Evolutionary conservation across 352 stramenopile species (phyloP), one percentile per base, ranked within the genome.

Genomic region (Phytophthora lateralis): DNA sequence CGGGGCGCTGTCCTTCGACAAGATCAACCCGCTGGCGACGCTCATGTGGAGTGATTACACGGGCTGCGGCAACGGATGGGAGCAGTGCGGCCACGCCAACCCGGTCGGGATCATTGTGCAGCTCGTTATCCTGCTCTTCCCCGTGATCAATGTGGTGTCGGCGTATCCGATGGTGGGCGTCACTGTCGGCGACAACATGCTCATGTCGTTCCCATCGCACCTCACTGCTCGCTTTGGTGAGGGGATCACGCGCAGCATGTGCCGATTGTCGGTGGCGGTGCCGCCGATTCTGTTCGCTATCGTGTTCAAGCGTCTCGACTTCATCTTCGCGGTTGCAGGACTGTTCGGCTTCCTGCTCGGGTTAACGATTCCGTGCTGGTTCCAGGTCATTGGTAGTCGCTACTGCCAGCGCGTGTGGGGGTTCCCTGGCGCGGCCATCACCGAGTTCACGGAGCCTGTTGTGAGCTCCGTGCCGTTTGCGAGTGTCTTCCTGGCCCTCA

Each of bases 281-380:
- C 85, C 83, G 15, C 85, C 85, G 26, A 83, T 95, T 39, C 44
- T 95, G 17, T 76, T 95, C 43, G 85, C 85, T 17, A 50, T 91
- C 24, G 67, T 88, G 51, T 95, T 95, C 71, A 95, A 95, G 72
- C 89, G 90, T 45, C 75, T 95, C n/a, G 85, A 95, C 60, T 88
- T 87, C 32, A 95, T 95, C 56, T 93, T 95, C 55, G 67, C 83
- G 1, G 64, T 93, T 47, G 83, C 85, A 8, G 85, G 85, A 8
- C 70, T 93, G 6, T 91, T 95, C 38, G 85, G 85, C 12, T 95
- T 95, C 55, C 46, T 90, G 35, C 68, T 95, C 15, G 84, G 83
- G 1, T 68, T 91, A 6, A 87, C 82, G 34, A 95, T 95, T 47
- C 85, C 85, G 50, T 88, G 76, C 59, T 95, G 84, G 83, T 91